Base-by-base conservation (phyloP, 2,329 filamentous ascomycete species). In the Ascocoryne sarcoides region DNA sequence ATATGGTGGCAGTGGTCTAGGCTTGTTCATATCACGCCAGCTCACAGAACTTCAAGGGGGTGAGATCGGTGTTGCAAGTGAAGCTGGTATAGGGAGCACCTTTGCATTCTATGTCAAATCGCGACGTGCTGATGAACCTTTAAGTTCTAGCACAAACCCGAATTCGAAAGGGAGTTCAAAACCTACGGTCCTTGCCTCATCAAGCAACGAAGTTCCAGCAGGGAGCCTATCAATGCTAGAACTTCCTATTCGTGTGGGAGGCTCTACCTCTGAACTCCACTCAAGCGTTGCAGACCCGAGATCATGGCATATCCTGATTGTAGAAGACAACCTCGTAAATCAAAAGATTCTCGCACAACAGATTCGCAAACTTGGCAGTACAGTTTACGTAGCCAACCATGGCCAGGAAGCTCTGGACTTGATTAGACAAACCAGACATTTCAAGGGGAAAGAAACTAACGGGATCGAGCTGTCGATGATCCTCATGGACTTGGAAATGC, bases 371-470 rank as follows among this genome's bases (percentile, higher is more conserved):
- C 69, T 69, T 23, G 76, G 76, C 4, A 77, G 75, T 51, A 71
- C 68, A 32, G 76, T 74, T 0, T 68, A 71, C 44, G 73, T 80
- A 4, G 76, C 76, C 12, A 80, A 80, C 46, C 76, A 81, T 45
- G 76, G 76, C 30, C 66, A 67, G 34, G 76, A 80, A 53, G 76
- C 79, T 77, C 59, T 94, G 82, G 60, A 95, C 94, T 58, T 95
- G 84, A 5, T 69, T 56, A 1, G 84, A 79, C 3, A 81, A 70
- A 15, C 46, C 15, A 50, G 4, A 68, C 71, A 17, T 68, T 67
- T n/a, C 72, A 56, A 95, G 95, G 65, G 80, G 84, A 45, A 89
- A 88, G 57, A 95, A 94, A 0, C 88, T 87, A 10, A 95, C 87
- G 0, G 88, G 83, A 5, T 89, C 65, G 34, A 73, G 63, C 20